phyloP scores from a whole-genome alignment of 208 protist species.

The Trypanosoma vivax region DNA sequence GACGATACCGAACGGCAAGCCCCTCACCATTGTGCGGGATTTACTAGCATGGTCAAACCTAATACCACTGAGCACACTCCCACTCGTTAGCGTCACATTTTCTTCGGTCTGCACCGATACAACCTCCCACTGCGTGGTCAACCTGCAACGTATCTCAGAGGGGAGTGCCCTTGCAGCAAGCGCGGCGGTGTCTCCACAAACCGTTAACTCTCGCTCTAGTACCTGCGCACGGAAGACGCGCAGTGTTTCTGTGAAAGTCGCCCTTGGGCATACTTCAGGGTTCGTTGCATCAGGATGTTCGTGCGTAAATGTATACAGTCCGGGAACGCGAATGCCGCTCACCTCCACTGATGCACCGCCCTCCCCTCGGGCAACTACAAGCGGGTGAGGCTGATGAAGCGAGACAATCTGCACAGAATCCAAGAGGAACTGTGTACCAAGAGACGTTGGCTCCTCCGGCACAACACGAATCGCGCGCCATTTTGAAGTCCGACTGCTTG shows the following conservation, averaged over 20 bases:
- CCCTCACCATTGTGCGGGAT: constrained; percentile 49
- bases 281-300: constrained; percentile 51
- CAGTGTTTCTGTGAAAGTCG: constrained; percentile 46
- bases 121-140: constrained; percentile 76
- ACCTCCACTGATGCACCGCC: constrained; percentile 58
- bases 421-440: constrained; percentile 36
- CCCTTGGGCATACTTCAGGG: constrained; percentile 55
- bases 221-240: constrained; percentile 74
- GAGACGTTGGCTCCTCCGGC: constrained; percentile 15
- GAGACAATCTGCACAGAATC: constrained; percentile 39
- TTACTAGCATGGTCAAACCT: constrained; percentile 40
- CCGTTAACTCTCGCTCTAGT: constrained; percentile 44
- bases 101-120: constrained; percentile 60
- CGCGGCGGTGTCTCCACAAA: constrained; percentile 59
- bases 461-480: constrained; percentile 42
- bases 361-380: constrained; percentile 26
- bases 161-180: constrained; percentile 68
- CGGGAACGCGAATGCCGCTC: constrained; percentile 44
- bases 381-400: constrained; percentile 30
- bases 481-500: constrained; percentile 11
- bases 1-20: constrained; percentile 80
- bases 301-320: constrained; percentile 72
- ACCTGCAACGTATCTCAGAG: constrained; percentile 46
- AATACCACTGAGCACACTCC: constrained; percentile 56
- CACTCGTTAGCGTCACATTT: constrained; percentile 41